These are phyloP conservation scores for Magnaporthiopsis incrustans DNA, from an alignment of 2,329 filamentous ascomycete species.

Conservation along the genomic window DNA sequence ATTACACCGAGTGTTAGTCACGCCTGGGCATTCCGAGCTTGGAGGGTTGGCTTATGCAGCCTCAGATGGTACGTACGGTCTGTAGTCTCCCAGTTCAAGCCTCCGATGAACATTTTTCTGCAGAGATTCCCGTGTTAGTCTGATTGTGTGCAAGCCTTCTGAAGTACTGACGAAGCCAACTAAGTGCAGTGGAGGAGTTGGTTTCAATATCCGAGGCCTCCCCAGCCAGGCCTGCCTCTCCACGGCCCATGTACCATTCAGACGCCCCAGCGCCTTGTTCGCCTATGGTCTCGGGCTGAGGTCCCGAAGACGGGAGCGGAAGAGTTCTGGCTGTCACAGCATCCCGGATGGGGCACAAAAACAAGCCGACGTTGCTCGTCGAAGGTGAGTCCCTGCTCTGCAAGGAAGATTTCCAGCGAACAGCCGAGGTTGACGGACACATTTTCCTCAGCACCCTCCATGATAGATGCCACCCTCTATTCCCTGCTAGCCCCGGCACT, in stretches of 20 bases:
- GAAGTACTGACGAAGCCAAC: conserved; percentile 1
- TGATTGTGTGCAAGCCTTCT: background rate
- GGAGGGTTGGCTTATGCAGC: background rate
- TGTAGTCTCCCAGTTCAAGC: conserved; percentile 97
- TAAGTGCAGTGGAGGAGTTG: background rate
- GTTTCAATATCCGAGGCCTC: too few relatives aligned
- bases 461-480: background rate
- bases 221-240: background rate
- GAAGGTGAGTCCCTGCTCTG: background rate
- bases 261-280: background rate
- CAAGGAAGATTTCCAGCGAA: background rate
- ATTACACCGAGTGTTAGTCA: background rate
- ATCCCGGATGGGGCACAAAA: background rate
- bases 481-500: background rate
- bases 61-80: conserved; percentile 61
- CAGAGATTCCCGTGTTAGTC: conserved; percentile 19
- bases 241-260: background rate
- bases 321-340: background rate
- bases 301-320: background rate
- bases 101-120: conserved; percentile 99
- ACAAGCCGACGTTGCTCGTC: background rate
- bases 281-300: background rate
- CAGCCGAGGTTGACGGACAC: background rate
- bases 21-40: background rate
- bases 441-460: background rate